Evolutionary conservation across 2,329 filamentous ascomycete genomes (phyloP).

Genomic region (Pseudopyrenochaeta lycopersici): DNA sequence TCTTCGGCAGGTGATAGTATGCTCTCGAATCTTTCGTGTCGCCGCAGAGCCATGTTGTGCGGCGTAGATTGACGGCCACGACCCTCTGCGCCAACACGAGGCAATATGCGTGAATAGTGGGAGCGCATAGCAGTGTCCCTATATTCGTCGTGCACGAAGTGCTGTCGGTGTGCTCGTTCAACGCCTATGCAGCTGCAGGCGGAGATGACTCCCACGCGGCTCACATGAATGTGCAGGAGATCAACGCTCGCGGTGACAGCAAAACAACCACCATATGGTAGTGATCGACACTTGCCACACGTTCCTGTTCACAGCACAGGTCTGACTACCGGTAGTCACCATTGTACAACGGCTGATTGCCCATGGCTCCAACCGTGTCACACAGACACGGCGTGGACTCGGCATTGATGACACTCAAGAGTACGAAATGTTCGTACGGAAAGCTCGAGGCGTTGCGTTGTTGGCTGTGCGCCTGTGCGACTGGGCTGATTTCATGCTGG

Average conservation of each 20-base stretch:
- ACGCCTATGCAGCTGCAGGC: conserved; percentile 11
- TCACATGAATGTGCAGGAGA: not conserved
- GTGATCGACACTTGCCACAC: conserved; percentile 18
- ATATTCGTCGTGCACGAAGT: conserved; percentile 7
- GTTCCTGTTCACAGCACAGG: conserved; percentile 15
- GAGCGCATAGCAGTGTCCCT: conserved; percentile 3
- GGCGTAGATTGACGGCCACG: too few species aligned
- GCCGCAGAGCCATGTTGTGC: not conserved
- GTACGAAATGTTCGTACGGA: conserved; percentile 8
- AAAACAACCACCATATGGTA: conserved; percentile 2
- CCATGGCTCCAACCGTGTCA: conserved; percentile 7
- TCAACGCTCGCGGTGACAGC: not conserved
- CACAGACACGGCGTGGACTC: conserved; percentile 4
- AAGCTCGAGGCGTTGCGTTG: conserved; percentile 12
- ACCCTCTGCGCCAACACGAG: not conserved
- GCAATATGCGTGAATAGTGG: not conserved
- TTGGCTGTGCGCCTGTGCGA: conserved; percentile 21
- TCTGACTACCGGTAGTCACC: conserved; percentile 7
- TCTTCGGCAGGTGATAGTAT: not conserved
- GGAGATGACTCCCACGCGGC: conserved; percentile 10
- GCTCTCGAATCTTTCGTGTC: not conserved
- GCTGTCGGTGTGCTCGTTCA: conserved; percentile 18
- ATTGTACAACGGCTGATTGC: conserved; percentile 23
- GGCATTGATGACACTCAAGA: conserved; percentile 11
- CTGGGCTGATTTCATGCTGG: conserved; percentile 10